Percentiles rank a stretch among this genome's conserved stretches.
Conservation (phyloP, 805 yeast species). For the Metschnikowia lachancei region DNA sequence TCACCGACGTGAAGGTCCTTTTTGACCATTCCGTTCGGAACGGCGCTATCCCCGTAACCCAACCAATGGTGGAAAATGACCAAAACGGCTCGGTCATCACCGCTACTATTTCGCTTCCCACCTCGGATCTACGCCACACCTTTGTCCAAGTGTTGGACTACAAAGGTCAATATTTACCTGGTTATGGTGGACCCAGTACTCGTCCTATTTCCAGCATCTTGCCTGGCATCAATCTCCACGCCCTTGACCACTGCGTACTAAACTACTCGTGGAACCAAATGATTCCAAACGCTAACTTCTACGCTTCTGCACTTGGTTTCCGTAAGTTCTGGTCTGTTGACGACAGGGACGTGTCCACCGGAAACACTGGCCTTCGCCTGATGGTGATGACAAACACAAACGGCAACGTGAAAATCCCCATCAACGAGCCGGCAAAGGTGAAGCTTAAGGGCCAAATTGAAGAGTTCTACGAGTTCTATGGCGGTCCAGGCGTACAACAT, state of each 20-base stretch:
- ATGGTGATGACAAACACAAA: conserved; percentile 72
- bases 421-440: conserved; percentile 80
- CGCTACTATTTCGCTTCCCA: conserved; percentile 46
- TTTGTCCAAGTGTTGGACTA: conserved; percentile 50
- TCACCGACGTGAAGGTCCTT: conserved; percentile 46
- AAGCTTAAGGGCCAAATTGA: conserved; percentile 71
- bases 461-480: conserved; percentile 70
- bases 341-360: conserved; percentile 70
- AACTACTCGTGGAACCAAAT: conserved; percentile 70
- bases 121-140: conserved; percentile 69
- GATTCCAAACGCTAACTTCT: conserved; percentile 55
- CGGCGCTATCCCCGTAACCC: conserved; percentile 48
- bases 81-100: conserved; percentile 47
- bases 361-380: conserved; percentile 65
- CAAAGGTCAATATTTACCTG: conserved; percentile 52
- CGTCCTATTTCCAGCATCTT: conserved; percentile 2
- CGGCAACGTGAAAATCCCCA: conserved; percentile 71
- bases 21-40: conserved; percentile 45
- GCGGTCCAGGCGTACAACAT: conserved; percentile 86
- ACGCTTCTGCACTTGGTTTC: conserved; percentile 65
- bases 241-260: conserved; percentile 79
- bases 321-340: conserved; percentile 84
- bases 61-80: conserved; percentile 38
- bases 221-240: conserved; percentile 39
- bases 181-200: conserved; percentile 26